These are phyloP conservation scores for Xylaria telfairii DNA, from an alignment of 495 filamentous ascomycete genomes.

Conservation along the genomic window DNA sequence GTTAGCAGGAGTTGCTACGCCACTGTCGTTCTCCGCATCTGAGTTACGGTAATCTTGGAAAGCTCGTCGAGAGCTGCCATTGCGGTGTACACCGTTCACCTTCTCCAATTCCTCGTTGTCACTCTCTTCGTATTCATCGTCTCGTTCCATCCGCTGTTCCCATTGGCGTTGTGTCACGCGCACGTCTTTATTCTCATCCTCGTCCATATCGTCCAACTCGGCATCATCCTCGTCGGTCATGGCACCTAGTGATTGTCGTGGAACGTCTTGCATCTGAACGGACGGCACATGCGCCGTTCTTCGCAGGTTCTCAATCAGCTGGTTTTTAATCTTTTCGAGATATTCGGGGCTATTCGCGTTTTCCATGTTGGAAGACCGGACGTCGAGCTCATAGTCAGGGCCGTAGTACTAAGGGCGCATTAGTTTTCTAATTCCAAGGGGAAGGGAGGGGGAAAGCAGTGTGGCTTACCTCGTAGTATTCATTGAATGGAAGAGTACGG, in stretches of 20 bases:
- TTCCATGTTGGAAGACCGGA: constrained; percentile 97
- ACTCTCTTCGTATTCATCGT: constrained; percentile 81
- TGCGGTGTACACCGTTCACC: constrained; percentile 73
- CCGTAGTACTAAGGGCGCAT: constrained; percentile 80
- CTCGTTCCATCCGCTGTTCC: constrained; percentile 76
- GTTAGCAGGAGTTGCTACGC: constrained; percentile 62
- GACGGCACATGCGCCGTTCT: constrained; percentile 88
- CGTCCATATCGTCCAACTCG: constrained; percentile 85
- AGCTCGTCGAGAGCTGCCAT: constrained; percentile 62
- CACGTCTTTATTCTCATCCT: constrained; percentile 86
- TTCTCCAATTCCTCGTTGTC: constrained; percentile 87
- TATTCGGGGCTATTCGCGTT: constrained; percentile 96
- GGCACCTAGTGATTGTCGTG: constrained; percentile 72
- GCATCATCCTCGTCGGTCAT: constrained; percentile 84
- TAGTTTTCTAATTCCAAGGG: constrained; percentile 8
- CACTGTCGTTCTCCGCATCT: constrained; percentile 71
- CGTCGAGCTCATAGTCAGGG: constrained; percentile 94
- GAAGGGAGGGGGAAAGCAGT: not conserved
- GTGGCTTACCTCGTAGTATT: constrained; percentile 89
- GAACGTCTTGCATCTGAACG: constrained; percentile 95
- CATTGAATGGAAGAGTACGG: constrained; percentile 89
- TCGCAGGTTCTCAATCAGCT: constrained; percentile 91
- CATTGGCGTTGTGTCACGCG: constrained; percentile 83
- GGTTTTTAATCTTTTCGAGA: constrained; percentile 90
- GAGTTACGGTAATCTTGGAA: constrained; percentile 76